These are phyloP conservation scores for Porcisia hertigi DNA, from an alignment of 208 protist genomes.

Conservation along the genomic window DNA sequence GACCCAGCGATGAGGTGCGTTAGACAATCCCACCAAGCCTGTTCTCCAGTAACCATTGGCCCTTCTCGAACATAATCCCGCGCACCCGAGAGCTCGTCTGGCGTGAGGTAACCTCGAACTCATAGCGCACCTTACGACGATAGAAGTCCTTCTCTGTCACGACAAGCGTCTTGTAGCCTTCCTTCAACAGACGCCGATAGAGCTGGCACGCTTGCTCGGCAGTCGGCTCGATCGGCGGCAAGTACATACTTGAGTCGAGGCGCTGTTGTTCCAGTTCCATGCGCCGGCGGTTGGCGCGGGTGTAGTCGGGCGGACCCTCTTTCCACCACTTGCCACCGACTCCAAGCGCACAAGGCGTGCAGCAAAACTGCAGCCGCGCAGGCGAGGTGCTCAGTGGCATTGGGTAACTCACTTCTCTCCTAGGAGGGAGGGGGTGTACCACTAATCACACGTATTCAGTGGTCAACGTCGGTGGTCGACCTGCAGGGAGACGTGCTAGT, in stretches of 20 bases:
- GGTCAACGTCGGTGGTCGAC: too few relatives aligned
- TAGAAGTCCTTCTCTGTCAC: constrained; percentile 83
- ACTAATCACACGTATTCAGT: too few relatives aligned
- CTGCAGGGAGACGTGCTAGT: not conserved
- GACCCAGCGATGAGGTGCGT: not conserved
- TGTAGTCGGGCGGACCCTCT: constrained; percentile 73
- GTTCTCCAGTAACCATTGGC: constrained; percentile 79
- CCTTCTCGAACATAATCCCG: constrained; percentile 91
- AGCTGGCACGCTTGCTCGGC: constrained; percentile 56
- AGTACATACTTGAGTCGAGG: constrained; percentile 44
- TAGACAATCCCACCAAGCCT: constrained; percentile 80
- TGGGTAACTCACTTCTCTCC: not conserved
- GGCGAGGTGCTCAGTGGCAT: constrained; percentile 30
- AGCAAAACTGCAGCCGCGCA: constrained; percentile 32
- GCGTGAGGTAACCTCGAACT: constrained; percentile 88
- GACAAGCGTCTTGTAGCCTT: constrained; percentile 43
- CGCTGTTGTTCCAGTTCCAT: constrained; percentile 62
- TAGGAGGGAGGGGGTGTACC: too few relatives aligned
- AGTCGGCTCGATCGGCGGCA: constrained; percentile 79
- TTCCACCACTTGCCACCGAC: constrained; percentile 66
- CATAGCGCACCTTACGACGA: constrained; percentile 66
- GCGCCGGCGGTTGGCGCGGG: constrained; percentile 67
- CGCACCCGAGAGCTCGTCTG: constrained; percentile 86
- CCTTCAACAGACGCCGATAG: constrained; percentile 76
- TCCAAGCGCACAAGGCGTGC: constrained; percentile 8